Base-by-base conservation (phyloP, 2,329 filamentous ascomycete species). In the Aspergillus vadensis region DNA sequence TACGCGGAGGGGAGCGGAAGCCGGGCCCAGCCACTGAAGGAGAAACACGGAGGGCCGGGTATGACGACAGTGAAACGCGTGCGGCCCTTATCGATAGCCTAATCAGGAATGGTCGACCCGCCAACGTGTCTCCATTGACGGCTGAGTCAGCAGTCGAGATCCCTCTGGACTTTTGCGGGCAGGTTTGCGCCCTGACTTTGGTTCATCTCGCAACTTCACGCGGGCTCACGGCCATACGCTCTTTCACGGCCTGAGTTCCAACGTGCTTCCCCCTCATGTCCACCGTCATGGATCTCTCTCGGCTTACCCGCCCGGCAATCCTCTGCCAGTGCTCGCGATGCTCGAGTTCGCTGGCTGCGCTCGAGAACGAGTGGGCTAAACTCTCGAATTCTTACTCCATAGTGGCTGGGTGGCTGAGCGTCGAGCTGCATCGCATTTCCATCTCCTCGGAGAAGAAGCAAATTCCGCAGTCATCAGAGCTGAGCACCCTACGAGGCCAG, bases 301-400 rank as follows among this genome's bases (percentile, higher is more conserved):
- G 64, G 60, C 68, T 77, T 5, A 71, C 71, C 32, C 69, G 74
- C 25, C 74, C 75, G 8, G 73, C 74, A n/a, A 72, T 77, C n/a
- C 63, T 76, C 17, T 70, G 72, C 55, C 74, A 76, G 63, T 77
- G 75, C 57, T 67, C 68, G 23, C 70, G 74, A 52, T 77, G 75
- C 60, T 76, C 74, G n/a, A 77, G 75, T 64, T 76, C 75, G 25
- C 66, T 77, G 51, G 75, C 74, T 4, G 75, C 72, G n/a, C 67
- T 77, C 19, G 75, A 77, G 66, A 77, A 77, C 55, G 75, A 77
- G 60, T 77, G 75, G 75, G 74, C 72, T 9, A 75, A 70, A 55
- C 62, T 77, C n/a, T 76, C 74, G 25, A 73, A 69, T 55, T 71
- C 73, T 9, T 77, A 77, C 57, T 70, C 74, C 21, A 67, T 76